Conservation (phyloP, 345 rosid species). For the Melaleuca alternifolia region DNA sequence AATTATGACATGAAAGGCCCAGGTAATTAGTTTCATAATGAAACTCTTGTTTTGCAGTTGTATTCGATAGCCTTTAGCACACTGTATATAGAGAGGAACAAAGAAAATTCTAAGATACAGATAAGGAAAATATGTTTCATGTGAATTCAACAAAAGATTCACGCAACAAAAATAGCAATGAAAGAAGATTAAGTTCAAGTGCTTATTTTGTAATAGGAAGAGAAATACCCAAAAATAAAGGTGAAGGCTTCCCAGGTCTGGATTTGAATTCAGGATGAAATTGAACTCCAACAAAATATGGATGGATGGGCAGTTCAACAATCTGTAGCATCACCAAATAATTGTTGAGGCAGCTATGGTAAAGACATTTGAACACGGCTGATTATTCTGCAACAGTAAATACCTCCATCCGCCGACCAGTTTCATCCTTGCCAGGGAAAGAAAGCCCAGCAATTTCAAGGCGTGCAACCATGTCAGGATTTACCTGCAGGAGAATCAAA, state of each 20-base stretch:
- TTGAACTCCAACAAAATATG: slow-evolving; percentile 72
- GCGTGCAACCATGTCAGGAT: slow-evolving; percentile 65
- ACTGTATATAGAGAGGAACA: neutral
- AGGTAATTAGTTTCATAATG: neutral
- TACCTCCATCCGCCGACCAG: slow-evolving; percentile 88
- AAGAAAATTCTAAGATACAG: neutral
- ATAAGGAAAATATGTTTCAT: neutral
- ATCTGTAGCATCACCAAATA: slow-evolving; percentile 29
- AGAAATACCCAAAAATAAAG: slow-evolving; percentile 69
- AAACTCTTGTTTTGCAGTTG: neutral
- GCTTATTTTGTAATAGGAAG: neutral
- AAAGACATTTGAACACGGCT: neutral
- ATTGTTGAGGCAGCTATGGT: neutral
- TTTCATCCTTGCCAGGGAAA: slow-evolving; percentile 89
- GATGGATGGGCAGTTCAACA: slow-evolving; percentile 59
- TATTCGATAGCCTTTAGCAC: neutral
- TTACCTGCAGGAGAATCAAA: slow-evolving; percentile 43
- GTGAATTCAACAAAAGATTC: neutral
- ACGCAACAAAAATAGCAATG: neutral
- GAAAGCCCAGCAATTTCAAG: slow-evolving; percentile 73
- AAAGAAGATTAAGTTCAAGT: neutral
- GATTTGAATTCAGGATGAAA: slow-evolving; percentile 97
- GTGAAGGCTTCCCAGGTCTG: slow-evolving; percentile 89
- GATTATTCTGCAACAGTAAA: neutral
- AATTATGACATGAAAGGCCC: neutral